Percentiles rank a stretch among this genome's conserved stretches.
These are phyloP conservation scores for Cenococcum geophilum DNA, from an alignment of 495 filamentous ascomycete genomes.

Conservation along the genomic window DNA sequence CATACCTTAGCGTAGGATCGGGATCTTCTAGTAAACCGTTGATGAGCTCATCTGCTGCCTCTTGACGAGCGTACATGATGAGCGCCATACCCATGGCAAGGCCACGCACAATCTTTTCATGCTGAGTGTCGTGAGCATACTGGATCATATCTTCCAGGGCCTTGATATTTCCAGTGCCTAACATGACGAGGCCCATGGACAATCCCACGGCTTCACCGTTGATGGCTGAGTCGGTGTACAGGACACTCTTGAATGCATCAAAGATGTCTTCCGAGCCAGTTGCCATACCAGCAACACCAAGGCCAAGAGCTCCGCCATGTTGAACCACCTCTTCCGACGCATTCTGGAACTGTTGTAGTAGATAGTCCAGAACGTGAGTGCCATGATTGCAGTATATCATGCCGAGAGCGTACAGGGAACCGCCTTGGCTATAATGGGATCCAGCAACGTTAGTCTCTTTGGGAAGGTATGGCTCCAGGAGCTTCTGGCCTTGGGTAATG, in stretches of 20 bases:
- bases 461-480: constrained; percentile 91
- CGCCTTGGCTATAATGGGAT: constrained; percentile 92
- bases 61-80: constrained; percentile 96
- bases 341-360: constrained; percentile 77
- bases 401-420: constrained; percentile 90
- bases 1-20: constrained; percentile 89
- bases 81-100: constrained; percentile 93
- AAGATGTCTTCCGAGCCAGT: constrained; percentile 86
- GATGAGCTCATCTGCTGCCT: constrained; percentile 88
- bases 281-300: constrained; percentile 97
- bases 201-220: constrained; percentile 96
- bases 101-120: constrained; percentile 97
- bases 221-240: constrained; percentile 89
- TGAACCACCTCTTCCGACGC: constrained; percentile 92
- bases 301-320: constrained; percentile 89
- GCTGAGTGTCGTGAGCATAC: constrained; percentile 95
- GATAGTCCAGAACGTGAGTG: constrained; percentile 81
- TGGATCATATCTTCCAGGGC: constrained; percentile 92
- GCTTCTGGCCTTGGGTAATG: constrained; percentile 81
- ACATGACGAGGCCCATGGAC: constrained; percentile 93
- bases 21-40: constrained; percentile 89
- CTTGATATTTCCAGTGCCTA: constrained; percentile 88
- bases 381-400: constrained; percentile 98
- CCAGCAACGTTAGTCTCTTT: constrained; percentile 63
- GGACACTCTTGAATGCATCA: constrained; percentile 76